Base-by-base conservation (phyloP, 1,139 yeast genomes). In the Hyphopichia wangnamkhiaoensis region DNA sequence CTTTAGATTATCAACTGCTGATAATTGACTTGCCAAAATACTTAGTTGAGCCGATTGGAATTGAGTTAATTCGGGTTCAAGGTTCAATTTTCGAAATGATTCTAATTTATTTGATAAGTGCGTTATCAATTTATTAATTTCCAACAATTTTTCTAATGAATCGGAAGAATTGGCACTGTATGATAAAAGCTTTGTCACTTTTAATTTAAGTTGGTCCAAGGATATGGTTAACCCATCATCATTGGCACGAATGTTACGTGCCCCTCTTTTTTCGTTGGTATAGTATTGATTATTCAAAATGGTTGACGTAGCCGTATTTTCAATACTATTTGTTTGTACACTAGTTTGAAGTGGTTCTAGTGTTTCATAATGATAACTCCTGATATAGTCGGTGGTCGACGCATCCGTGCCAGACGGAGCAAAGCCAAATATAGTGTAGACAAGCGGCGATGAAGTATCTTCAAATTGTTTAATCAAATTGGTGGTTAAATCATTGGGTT, bases 11-110 rank as follows among this genome's bases (percentile, higher is more conserved):
- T 61, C 63, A 24, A 65, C 44, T 1, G 56, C 45, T 1, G 53
- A 47, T 29, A 62, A 42, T 39, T 67, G 66, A 19, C 61, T 54
- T 1, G 71, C 60, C 12, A 68, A 44, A 25, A 67, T 47, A 17
- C 67, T 50, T 36, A 68, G 48, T 26, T 63, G 66, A 7, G 59
- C 48, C 1, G 63, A 38, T 31, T 57, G 53, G 21, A 64, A 43
- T 28, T 53, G 49, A 18, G 47, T 33, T n/a, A 44, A 40, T 9
- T 33, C 40, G 2, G 34, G 19, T 1, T 35, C 31, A 7, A 27
- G 27, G 5, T 46, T 37, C 14, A 33, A 20, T 23, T 29, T 13
- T 33, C 48, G 47, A 18, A 59, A 44, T 5, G 48, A 40, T 4
- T 33, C 37, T 3, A 64, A 40, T 35, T 57, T 63, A 23, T 54